Percentiles rank a stretch among this genome's conserved stretches.
phyloP scores from a whole-genome alignment of 345 rosid genomes.

The Citrus sp. region DNA sequence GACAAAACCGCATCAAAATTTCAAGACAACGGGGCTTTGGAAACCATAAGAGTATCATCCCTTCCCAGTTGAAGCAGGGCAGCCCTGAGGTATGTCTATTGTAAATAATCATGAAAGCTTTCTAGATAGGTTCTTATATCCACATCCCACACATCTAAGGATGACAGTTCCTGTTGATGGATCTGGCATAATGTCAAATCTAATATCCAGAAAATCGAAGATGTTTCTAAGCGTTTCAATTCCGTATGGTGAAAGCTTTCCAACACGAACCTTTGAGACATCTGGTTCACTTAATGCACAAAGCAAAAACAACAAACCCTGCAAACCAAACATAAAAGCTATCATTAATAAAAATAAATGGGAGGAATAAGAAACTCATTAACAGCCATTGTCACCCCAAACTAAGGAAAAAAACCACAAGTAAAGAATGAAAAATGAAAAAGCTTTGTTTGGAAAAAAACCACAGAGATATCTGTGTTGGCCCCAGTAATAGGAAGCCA shows the following conservation, averaged over 20 bases:
- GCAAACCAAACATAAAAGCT: conserved; percentile 10
- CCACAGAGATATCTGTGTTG: not conserved
- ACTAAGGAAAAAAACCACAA: not conserved
- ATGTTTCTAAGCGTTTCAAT: conserved; percentile 74
- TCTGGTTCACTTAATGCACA: conserved; percentile 76
- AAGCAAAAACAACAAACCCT: conserved; percentile 79
- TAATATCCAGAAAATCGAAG: conserved; percentile 68
- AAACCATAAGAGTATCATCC: not conserved
- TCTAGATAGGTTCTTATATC: conserved; percentile 70
- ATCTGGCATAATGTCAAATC: conserved; percentile 64
- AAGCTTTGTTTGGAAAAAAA: no score
- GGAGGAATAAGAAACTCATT: not conserved
- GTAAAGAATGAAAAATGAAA: not conserved
- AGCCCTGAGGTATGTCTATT: not conserved
- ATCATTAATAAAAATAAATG: not conserved
- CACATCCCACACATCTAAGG: conserved; percentile 76
- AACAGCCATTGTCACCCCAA: not conserved
- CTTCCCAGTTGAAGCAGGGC: not conserved
- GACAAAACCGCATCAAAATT: not conserved
- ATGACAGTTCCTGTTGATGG: conserved; percentile 66
- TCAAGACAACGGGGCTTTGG: not conserved
- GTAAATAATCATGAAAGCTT: conserved; percentile 45
- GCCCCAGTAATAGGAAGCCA: not conserved
- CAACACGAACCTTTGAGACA: conserved; percentile 81
- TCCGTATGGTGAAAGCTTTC: conserved; percentile 73